phyloP scores from a whole-genome alignment of 2,329 filamentous ascomycete genomes.

The Phialocephala sp. region DNA sequence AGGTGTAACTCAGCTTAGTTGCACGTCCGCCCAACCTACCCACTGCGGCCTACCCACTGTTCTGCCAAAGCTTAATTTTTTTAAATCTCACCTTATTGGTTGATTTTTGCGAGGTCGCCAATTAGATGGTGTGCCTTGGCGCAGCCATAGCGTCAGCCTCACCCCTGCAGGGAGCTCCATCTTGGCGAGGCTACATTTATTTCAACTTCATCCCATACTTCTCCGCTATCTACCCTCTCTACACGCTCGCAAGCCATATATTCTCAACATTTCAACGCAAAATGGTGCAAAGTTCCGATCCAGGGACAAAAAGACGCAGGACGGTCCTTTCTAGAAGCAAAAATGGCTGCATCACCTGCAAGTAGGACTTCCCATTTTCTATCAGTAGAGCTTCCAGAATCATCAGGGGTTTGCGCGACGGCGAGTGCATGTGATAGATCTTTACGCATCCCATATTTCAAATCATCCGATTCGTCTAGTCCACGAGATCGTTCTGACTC shows the following conservation, averaged over 20 bases:
- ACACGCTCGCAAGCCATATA: neutral
- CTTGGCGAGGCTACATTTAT: neutral
- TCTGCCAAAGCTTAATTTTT: neutral
- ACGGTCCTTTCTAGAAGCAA: neutral
- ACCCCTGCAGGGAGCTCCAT: neutral
- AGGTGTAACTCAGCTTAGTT: too few relatives aligned
- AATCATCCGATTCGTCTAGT: neutral
- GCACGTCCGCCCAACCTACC: too few relatives aligned
- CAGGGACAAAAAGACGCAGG: neutral
- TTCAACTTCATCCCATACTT: neutral
- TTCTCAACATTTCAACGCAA: neutral
- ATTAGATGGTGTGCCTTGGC: neutral
- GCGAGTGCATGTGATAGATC: too few relatives aligned
- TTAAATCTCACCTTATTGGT: neutral
- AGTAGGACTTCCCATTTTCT: neutral
- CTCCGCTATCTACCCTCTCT: neutral
- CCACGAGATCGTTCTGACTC: neutral
- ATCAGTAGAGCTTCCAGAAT: too few relatives aligned
- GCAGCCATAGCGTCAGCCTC: neutral
- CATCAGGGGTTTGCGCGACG: too few relatives aligned
- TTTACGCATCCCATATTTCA: too few relatives aligned
- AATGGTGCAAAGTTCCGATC: neutral
- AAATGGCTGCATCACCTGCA: conserved; percentile 6
- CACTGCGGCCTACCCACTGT: too few relatives aligned
- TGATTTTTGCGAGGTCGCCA: neutral